phyloP scores from a whole-genome alignment of 169 alveolate genomes.

The Hepatocystis sp. region DNA sequence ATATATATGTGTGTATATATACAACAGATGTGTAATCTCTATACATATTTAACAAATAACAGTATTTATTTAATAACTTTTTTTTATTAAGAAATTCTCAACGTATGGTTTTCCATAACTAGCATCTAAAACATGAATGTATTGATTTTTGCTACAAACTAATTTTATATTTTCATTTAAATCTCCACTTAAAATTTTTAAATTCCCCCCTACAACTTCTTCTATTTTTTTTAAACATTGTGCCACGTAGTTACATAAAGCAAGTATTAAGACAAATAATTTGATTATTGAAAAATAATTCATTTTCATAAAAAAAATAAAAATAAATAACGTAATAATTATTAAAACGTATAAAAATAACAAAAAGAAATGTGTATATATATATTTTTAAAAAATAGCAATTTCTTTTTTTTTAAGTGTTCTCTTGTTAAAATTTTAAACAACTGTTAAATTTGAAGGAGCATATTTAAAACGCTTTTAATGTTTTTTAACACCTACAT shows the following conservation, averaged over 20 bases:
- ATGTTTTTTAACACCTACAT: too few species aligned
- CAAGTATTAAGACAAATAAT: slow-evolving; percentile 23
- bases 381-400: too few species aligned
- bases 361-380: too few species aligned
- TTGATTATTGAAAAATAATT: slow-evolving; percentile 18
- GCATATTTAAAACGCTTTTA: too few species aligned
- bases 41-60: not conserved
- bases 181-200: slow-evolving; percentile 48
- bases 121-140: slow-evolving; percentile 74
- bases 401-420: too few species aligned
- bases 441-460: too few species aligned
- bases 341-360: not conserved
- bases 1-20: too few species aligned
- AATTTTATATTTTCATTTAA: slow-evolving; percentile 62
- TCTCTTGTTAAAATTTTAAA: too few species aligned
- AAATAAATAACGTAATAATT: slow-evolving; percentile 1
- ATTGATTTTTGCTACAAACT: slow-evolving; percentile 13
- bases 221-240: slow-evolving; percentile 32
- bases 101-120: slow-evolving; percentile 75
- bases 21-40: too few species aligned
- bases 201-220: slow-evolving; percentile 28
- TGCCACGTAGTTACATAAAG: slow-evolving; percentile 14
- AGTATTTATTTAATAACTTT: slow-evolving; percentile 22
- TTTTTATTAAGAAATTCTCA: slow-evolving; percentile 59
- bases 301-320: slow-evolving; percentile 43